Percentiles rank a stretch among this genome's conserved stretches.
These are phyloP conservation scores for Dactylellina leptospora DNA, from an alignment of 2,329 filamentous ascomycete species.

Conservation along the genomic window DNA sequence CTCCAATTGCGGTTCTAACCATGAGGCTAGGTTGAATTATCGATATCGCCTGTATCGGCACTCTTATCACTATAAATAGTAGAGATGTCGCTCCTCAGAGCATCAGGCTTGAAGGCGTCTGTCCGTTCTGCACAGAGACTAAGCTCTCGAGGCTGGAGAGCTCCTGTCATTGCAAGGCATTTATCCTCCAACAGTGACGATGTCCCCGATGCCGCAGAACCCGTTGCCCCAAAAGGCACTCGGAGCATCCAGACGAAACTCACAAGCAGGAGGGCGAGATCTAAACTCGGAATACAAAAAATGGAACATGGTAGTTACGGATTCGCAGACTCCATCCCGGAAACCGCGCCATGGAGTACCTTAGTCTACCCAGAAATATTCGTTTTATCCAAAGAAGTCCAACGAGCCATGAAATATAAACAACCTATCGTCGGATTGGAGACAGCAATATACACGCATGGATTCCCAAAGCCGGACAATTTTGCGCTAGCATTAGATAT, in stretches of 20 bases:
- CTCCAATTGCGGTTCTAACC: not conserved
- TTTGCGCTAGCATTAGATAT: conserved; percentile 79
- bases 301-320: not conserved
- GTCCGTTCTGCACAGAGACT: not conserved
- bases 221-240: too few species aligned
- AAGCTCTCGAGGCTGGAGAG: too few species aligned
- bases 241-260: not conserved
- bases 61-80: not conserved
- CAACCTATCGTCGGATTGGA: conserved; percentile 91
- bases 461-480: conserved; percentile 77
- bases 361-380: not conserved
- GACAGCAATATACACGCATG: conserved; percentile 97
- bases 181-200: too few species aligned
- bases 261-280: not conserved
- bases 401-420: conserved; percentile 75
- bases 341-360: too few species aligned
- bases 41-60: not conserved
- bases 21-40: not conserved
- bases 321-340: too few species aligned
- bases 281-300: not conserved
- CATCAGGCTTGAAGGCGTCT: conserved; percentile 20
- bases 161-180: too few species aligned
- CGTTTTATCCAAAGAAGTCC: conserved; percentile 83
- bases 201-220: too few species aligned
- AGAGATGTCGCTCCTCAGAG: conserved; percentile 43